These are phyloP conservation scores for Pulveroboletus frians DNA, from an alignment of 768 basidiomycete species.

Conservation along the genomic window DNA sequence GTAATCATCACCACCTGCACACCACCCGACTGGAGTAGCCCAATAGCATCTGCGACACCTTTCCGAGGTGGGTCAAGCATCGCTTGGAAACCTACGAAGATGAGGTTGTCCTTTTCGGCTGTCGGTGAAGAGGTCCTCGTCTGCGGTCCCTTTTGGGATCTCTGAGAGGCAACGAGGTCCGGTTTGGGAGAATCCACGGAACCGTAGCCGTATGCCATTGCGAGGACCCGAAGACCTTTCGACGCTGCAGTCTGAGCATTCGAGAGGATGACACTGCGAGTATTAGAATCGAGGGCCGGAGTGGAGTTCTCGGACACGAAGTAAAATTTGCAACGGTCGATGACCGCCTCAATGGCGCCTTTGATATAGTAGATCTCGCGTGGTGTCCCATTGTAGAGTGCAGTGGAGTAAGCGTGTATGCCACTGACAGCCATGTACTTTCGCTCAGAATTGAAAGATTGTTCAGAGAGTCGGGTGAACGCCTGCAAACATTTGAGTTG, in stretches of 20 bases:
- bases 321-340: constrained; percentile 84
- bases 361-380: constrained; percentile 88
- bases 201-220: constrained; percentile 86
- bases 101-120: constrained; percentile 48
- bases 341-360: constrained; percentile 84
- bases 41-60: constrained; percentile 89
- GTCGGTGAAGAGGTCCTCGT: constrained; percentile 30
- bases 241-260: constrained; percentile 70
- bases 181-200: constrained; percentile 39
- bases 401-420: constrained; percentile 38
- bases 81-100: constrained; percentile 90
- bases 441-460: constrained; percentile 88
- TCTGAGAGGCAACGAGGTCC: constrained; percentile 15
- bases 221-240: constrained; percentile 80
- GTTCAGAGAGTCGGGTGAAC: constrained; percentile 70
- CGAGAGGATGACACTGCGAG: constrained; percentile 58
- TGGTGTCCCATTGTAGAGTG: constrained; percentile 28
- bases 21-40: constrained; percentile 73
- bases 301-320: constrained; percentile 88
- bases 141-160: constrained; percentile 21
- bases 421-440: constrained; percentile 94
- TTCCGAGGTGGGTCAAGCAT: constrained; percentile 94
- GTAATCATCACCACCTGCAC: constrained; percentile 99
- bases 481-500: constrained; percentile 35
- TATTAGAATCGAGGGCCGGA: constrained; percentile 66